Conservation (phyloP, 2,329 filamentous ascomycete genomes). For the Paraphaeosphaeria sporulosa region DNA sequence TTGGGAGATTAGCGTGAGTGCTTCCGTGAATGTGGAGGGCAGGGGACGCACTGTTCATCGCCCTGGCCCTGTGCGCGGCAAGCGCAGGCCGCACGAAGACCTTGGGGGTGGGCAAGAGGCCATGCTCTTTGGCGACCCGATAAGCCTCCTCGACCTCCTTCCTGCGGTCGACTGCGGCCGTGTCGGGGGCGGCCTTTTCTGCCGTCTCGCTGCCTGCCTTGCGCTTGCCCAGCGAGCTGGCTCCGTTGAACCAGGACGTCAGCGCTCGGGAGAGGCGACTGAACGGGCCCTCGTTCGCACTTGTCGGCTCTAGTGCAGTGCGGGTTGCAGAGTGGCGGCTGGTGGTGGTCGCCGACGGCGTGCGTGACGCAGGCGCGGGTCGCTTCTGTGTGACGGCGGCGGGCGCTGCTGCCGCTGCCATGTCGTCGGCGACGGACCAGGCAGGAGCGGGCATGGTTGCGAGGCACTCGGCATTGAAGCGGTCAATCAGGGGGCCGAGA, state of each 20-base stretch:
- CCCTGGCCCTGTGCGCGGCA: constrained; percentile 15
- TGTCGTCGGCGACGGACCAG: background rate
- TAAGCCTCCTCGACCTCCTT: constrained; percentile 42
- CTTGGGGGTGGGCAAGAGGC: constrained; percentile 44
- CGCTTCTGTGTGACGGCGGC: constrained; percentile 9
- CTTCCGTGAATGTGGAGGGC: background rate
- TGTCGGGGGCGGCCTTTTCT: constrained; percentile 17
- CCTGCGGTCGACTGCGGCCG: constrained; percentile 29
- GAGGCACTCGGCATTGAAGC: constrained; percentile 65
- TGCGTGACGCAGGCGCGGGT: constrained; percentile 6
- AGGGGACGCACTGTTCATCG: constrained; percentile 18
- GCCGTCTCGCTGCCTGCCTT: constrained; percentile 36
- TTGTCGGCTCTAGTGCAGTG: constrained; percentile 13
- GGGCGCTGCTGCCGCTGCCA: background rate
- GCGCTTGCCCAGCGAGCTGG: constrained; percentile 39
- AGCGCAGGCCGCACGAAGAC: constrained; percentile 38
- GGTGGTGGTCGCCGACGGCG: background rate
- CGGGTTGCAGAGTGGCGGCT: background rate
- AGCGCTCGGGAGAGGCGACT: constrained; percentile 39
- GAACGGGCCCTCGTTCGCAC: constrained; percentile 32
- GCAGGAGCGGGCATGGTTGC: constrained; percentile 21
- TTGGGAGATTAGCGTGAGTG: background rate
- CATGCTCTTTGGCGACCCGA: constrained; percentile 39
- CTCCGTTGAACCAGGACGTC: constrained; percentile 30
- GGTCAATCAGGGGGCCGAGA: constrained; percentile 94